phyloP scores from a whole-genome alignment of 768 basidiomycete genomes.

The Phanerochaete sordida region DNA sequence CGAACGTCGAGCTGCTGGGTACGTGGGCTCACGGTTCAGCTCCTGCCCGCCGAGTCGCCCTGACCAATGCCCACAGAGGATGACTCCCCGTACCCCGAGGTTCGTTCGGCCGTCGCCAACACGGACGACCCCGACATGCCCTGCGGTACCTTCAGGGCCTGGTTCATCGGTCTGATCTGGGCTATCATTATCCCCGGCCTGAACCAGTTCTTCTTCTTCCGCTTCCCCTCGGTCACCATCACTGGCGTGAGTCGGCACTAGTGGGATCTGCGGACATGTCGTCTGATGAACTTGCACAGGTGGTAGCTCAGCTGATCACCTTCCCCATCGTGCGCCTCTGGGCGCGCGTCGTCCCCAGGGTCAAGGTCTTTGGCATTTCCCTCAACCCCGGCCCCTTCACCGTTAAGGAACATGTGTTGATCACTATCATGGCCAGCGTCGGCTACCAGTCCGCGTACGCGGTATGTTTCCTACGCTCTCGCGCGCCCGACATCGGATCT shows the following conservation, averaged over 20 bases:
- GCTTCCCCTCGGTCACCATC: conserved; percentile 48
- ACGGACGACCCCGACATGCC: conserved; percentile 44
- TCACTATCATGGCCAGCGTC: conserved; percentile 40
- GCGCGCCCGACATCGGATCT: background rate
- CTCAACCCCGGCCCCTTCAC: conserved; percentile 70
- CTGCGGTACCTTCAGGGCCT: conserved; percentile 32
- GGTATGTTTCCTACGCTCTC: conserved; percentile 9
- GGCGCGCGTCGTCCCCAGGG: conserved; percentile 50
- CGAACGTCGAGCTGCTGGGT: conserved; percentile 22
- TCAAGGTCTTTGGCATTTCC: conserved; percentile 46
- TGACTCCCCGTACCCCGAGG: conserved; percentile 53
- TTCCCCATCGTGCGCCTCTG: conserved; percentile 63
- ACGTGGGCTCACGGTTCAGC: background rate
- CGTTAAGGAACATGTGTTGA: conserved; percentile 68
- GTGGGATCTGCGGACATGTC: background rate
- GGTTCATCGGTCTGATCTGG: conserved; percentile 40
- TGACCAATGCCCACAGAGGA: conserved; percentile 27
- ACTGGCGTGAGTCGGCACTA: conserved; percentile 17
- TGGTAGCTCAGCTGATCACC: conserved; percentile 67
- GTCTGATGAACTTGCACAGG: conserved; percentile 13
- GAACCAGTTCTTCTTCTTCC: conserved; percentile 78
- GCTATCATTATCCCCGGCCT: conserved; percentile 63
- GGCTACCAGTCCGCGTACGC: conserved; percentile 31
- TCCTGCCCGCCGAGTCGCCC: background rate
- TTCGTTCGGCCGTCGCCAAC: conserved; percentile 47